Percentiles rank a stretch among this genome's conserved stretches.
Conservation (phyloP, 306 rosid species). For the Canavalia gladiata region DNA sequence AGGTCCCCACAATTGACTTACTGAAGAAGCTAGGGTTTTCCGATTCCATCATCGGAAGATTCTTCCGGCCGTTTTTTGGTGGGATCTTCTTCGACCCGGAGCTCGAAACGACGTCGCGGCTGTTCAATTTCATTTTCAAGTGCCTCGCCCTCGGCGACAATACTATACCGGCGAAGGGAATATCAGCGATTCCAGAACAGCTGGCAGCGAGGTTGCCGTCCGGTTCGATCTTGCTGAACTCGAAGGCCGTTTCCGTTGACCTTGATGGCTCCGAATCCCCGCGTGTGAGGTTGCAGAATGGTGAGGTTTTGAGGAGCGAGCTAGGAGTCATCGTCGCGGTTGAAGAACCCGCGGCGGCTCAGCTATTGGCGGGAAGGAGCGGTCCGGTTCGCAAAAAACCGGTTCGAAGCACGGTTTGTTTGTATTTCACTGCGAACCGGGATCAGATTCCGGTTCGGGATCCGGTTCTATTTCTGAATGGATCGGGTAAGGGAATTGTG, state of each 20-base stretch:
- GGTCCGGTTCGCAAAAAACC: conserved; percentile 54
- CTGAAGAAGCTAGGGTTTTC: conserved; percentile 71
- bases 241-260: conserved; percentile 65
- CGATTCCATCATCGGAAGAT: conserved; percentile 64
- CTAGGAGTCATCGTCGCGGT: conserved; percentile 81
- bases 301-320: conserved; percentile 67
- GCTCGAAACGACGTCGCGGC: conserved; percentile 73
- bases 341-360: conserved; percentile 69
- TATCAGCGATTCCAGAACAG: conserved; percentile 79
- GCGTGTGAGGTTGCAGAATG: conserved; percentile 66
- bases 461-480: conserved; percentile 74
- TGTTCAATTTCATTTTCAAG: conserved; percentile 87
- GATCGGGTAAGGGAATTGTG: conserved; percentile 86
- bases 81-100: conserved; percentile 81
- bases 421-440: conserved; percentile 66
- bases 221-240: conserved; percentile 61
- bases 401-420: conserved; percentile 77
- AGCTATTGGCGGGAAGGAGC: conserved; percentile 54
- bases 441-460: conserved; percentile 61
- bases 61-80: conserved; percentile 89
- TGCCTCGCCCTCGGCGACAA: conserved; percentile 92
- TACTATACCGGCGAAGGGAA: conserved; percentile 84
- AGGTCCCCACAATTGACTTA: conserved; percentile 66
- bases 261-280: conserved; percentile 44
- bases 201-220: conserved; percentile 66